phyloP scores from a whole-genome alignment of 345 rosid species.

The Moricandia moricandioides region DNA sequence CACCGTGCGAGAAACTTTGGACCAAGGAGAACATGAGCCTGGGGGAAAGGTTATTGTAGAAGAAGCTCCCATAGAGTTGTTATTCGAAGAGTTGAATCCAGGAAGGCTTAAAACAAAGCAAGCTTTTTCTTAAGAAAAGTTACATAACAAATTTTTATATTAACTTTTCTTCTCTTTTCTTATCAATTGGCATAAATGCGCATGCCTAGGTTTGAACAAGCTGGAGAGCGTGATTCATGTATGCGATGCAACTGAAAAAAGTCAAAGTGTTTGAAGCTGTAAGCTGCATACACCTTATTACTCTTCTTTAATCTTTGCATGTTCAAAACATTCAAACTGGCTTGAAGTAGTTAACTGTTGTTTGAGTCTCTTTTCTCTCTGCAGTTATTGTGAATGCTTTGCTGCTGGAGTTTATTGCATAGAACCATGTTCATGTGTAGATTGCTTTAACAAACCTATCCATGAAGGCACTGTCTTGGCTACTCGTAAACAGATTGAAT shows the following conservation, averaged over 20 bases:
- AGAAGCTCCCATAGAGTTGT: conserved; percentile 51
- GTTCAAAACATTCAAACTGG: too few relatives aligned
- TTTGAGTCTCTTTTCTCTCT: background rate
- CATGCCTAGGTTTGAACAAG: conserved; percentile 66
- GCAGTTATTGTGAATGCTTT: conserved; percentile 98
- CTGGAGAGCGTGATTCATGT: conserved; percentile 63
- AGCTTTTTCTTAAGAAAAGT: conserved; percentile 20
- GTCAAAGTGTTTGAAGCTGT: conserved; percentile 95
- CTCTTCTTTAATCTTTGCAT: background rate
- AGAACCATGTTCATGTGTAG: conserved; percentile 90
- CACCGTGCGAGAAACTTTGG: conserved; percentile 44
- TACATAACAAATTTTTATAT: conserved; percentile 4
- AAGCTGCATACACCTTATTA: conserved; percentile 40
- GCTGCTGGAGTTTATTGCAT: conserved; percentile 97
- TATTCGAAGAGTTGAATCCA: conserved; percentile 51
- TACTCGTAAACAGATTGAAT: conserved; percentile 93
- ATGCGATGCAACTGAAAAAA: conserved; percentile 96
- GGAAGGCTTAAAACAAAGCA: conserved; percentile 76
- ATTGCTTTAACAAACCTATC: conserved; percentile 92
- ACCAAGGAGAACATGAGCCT: conserved; percentile 41
- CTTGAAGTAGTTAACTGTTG: background rate
- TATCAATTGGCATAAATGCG: conserved; percentile 27
- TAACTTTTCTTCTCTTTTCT: background rate
- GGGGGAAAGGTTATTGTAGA: conserved; percentile 44
- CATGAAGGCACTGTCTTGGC: conserved; percentile 90